These are phyloP conservation scores for Fusarium euwallaceae DNA, from an alignment of 2,329 filamentous ascomycete species.

Conservation along the genomic window DNA sequence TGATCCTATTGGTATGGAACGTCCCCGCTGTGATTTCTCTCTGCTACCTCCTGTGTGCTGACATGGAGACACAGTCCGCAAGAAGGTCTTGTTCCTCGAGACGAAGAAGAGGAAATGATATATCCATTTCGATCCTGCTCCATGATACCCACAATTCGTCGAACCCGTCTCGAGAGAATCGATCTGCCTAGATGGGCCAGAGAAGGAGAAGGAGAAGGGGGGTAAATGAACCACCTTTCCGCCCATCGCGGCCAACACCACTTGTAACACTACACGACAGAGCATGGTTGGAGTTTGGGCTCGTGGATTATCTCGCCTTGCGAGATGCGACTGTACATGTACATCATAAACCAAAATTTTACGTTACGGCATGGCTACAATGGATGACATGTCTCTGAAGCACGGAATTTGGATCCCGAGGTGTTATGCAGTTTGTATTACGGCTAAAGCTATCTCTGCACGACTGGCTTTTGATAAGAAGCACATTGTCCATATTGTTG, in stretches of 20 bases:
- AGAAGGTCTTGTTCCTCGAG: slow-evolving; percentile 96
- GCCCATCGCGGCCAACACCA: slow-evolving; percentile 18
- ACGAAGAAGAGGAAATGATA: slow-evolving; percentile 81
- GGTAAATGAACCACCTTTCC: neutral
- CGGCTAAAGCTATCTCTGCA: neutral
- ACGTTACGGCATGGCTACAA: slow-evolving; percentile 23
- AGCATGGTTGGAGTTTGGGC: slow-evolving; percentile 51
- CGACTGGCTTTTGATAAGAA: neutral
- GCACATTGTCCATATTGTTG: neutral
- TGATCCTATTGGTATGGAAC: slow-evolving; percentile 85
- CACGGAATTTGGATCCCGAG: neutral
- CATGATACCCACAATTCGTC: slow-evolving; percentile 28
- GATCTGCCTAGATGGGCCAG: slow-evolving; percentile 22
- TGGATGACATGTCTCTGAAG: slow-evolving; percentile 9
- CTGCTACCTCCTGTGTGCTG: slow-evolving; percentile 2
- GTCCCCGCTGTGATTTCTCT: neutral
- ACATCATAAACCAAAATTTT: slow-evolving; percentile 39
- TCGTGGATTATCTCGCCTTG: slow-evolving; percentile 28
- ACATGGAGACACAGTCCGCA: slow-evolving; percentile 74
- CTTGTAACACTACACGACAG: slow-evolving; percentile 49
- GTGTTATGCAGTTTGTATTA: neutral
- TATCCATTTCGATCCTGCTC: slow-evolving; percentile 7
- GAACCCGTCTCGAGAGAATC: slow-evolving; percentile 5
- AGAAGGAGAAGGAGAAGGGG: neutral
- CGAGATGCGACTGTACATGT: slow-evolving; percentile 44